Percentiles rank a stretch among this genome's conserved stretches.
Evolutionary conservation across 768 basidiomycete species (phyloP).

Genomic region (Suillus discolor): DNA sequence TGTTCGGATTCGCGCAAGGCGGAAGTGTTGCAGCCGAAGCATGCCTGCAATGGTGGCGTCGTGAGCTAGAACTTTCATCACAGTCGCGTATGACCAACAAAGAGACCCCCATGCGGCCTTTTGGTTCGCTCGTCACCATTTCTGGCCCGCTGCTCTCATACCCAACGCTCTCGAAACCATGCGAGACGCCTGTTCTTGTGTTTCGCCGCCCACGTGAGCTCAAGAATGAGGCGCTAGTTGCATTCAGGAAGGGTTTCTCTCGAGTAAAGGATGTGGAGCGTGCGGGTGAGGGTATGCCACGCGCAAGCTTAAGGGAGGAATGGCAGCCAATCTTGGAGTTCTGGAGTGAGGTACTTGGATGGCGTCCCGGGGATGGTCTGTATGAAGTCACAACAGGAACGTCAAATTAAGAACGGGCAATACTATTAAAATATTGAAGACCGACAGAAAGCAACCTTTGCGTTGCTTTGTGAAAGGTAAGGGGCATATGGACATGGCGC

Average conservation of each 20-base stretch:
- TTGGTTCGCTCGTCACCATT: conserved; percentile 71
- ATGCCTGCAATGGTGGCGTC: conserved; percentile 58
- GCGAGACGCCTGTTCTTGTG: conserved; percentile 64
- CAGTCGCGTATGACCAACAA: conserved; percentile 7
- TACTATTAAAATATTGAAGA: background rate
- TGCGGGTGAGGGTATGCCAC: conserved; percentile 68
- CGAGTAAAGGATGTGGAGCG: conserved; percentile 52
- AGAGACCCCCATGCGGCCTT: conserved; percentile 22
- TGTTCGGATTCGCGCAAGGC: conserved; percentile 90
- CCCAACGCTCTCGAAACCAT: conserved; percentile 56
- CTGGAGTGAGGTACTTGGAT: conserved; percentile 72
- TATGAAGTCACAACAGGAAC: conserved; percentile 64
- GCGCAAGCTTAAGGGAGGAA: conserved; percentile 56
- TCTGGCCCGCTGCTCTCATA: conserved; percentile 79
- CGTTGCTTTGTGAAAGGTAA: too few species aligned
- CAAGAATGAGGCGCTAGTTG: conserved; percentile 44
- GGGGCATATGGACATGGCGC: too few species aligned
- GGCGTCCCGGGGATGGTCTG: conserved; percentile 59
- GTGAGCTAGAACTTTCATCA: conserved; percentile 21
- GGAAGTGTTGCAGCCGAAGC: conserved; percentile 77
- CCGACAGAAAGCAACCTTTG: too few species aligned
- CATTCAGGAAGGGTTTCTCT: conserved; percentile 64
- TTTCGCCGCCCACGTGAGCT: conserved; percentile 55
- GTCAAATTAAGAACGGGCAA: background rate
- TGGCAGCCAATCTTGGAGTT: conserved; percentile 88